Conservation (phyloP, 2,329 filamentous ascomycete genomes). For the Akanthomyces lecanii region DNA sequence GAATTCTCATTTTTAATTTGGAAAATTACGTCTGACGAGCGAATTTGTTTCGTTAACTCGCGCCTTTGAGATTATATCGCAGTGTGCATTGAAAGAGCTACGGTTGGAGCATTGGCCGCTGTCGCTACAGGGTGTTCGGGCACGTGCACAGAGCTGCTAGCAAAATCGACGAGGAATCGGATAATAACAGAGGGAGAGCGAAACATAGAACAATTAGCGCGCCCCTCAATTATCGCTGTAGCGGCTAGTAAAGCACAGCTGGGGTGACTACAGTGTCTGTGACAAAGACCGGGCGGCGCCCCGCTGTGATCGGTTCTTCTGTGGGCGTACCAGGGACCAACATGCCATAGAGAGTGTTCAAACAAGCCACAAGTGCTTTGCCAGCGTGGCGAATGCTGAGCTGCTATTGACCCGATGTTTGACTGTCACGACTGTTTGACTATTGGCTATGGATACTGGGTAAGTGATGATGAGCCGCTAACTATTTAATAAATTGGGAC, state of each 20-base stretch:
- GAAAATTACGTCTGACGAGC: not conserved
- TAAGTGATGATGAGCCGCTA: too few species aligned
- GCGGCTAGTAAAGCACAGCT: too few species aligned
- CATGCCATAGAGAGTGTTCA: not conserved
- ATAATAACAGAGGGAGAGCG: not conserved
- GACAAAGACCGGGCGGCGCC: not conserved
- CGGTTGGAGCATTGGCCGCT: not conserved
- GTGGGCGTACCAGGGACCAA: not conserved
- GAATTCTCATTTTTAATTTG: slow-evolving; percentile 52
- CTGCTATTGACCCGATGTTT: not conserved
- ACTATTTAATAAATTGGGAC: too few species aligned
- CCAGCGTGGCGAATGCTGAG: not conserved
- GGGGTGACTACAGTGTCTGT: not conserved
- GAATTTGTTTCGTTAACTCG: too few species aligned
- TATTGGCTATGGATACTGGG: too few species aligned
- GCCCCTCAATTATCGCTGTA: not conserved
- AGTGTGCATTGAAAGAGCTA: not conserved
- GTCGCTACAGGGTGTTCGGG: not conserved
- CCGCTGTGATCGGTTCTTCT: slow-evolving; percentile 1
- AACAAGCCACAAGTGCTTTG: not conserved
- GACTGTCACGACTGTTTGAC: too few species aligned
- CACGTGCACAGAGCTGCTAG: not conserved
- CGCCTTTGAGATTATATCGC: not conserved
- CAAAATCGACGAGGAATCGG: not conserved
- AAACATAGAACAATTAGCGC: not conserved